Evolutionary conservation across 2,329 filamentous ascomycete genomes (phyloP).

Genomic region (Sporothrix inflata): DNA sequence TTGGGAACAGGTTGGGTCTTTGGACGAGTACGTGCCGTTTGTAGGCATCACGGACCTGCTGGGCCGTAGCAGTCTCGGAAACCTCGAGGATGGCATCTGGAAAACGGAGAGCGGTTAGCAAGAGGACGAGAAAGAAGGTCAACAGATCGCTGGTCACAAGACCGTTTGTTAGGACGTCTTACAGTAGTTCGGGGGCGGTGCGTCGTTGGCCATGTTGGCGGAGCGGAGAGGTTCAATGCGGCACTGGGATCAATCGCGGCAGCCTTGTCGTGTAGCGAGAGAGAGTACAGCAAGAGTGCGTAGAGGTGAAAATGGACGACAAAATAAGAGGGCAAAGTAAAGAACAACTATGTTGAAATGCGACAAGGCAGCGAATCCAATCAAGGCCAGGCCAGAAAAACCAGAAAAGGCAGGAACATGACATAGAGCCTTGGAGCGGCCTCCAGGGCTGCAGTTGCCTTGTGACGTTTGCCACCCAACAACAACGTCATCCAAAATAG

Average conservation of each 20-base stretch:
- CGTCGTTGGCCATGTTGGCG: constrained; percentile 42
- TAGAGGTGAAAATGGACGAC: not conserved
- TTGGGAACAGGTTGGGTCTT: not conserved
- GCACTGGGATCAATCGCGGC: not conserved
- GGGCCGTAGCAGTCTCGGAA: constrained; percentile 70
- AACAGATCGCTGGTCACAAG: not conserved
- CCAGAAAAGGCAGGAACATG: not conserved
- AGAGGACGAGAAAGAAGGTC: not conserved
- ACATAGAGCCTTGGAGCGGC: not conserved
- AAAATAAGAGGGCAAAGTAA: not conserved
- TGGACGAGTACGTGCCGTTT: constrained; percentile 65
- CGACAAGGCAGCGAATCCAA: not conserved
- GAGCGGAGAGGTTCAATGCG: not conserved
- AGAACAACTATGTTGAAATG: constrained; percentile 6
- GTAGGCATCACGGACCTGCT: constrained; percentile 92
- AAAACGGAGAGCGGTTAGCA: constrained; percentile 27
- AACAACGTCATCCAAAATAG: constrained; percentile 20
- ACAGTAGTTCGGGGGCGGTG: constrained; percentile 65
- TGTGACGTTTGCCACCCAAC: constrained; percentile 18
- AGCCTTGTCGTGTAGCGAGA: constrained; percentile 7
- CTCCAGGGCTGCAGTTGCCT: constrained; percentile 14
- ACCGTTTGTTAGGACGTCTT: constrained; percentile 37
- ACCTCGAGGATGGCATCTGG: constrained; percentile 76
- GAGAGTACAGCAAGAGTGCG: not conserved
- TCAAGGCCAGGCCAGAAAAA: not conserved